Conservation (phyloP, 495 filamentous ascomycete species). For the Acidiella bohemica region DNA sequence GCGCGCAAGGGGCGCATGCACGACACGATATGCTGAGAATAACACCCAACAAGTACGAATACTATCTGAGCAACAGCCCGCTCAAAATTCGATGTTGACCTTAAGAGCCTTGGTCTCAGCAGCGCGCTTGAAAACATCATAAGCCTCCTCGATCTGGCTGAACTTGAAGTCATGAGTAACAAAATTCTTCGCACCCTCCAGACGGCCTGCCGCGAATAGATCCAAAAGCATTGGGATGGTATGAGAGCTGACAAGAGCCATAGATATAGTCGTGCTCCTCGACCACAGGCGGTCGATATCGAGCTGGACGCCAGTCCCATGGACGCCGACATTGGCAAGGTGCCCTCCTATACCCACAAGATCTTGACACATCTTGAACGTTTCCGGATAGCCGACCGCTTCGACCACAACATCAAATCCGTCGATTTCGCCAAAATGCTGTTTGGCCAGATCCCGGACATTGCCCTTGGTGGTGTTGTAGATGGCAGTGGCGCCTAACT, state of each 20-base stretch:
- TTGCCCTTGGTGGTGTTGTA: constrained; percentile 23
- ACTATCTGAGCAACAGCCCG: too few relatives aligned
- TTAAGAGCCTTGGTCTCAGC: constrained; percentile 28
- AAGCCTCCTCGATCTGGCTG: constrained; percentile 29
- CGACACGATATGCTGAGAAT: too few relatives aligned
- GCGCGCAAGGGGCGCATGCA: too few relatives aligned
- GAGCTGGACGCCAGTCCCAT: constrained; percentile 33
- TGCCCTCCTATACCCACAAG: constrained; percentile 37
- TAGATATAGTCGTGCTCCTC: constrained; percentile 8
- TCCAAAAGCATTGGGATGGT: constrained; percentile 34
- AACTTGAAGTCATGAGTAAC: constrained; percentile 35
- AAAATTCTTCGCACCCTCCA: constrained; percentile 29
- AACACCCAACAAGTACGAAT: too few relatives aligned
- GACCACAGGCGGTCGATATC: constrained; percentile 23
- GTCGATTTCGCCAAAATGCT: constrained; percentile 23
- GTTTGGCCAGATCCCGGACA: constrained; percentile 28
- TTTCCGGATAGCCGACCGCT: constrained; percentile 38
- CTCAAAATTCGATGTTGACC: constrained; percentile 24
- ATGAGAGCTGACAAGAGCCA: constrained; percentile 31
- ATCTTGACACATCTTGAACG: constrained; percentile 35
- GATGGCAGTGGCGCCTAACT: constrained; percentile 33
- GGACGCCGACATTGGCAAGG: constrained; percentile 42
- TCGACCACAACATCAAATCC: constrained; percentile 44
- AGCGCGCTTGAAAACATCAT: constrained; percentile 27
- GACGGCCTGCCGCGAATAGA: constrained; percentile 28